A percentile compares a stretch with the other conserved stretches of the same genome.
Evolutionary conservation across 1,284 basidiomycete genomes (phyloP).

Genomic region (Omphalotus olearius): DNA sequence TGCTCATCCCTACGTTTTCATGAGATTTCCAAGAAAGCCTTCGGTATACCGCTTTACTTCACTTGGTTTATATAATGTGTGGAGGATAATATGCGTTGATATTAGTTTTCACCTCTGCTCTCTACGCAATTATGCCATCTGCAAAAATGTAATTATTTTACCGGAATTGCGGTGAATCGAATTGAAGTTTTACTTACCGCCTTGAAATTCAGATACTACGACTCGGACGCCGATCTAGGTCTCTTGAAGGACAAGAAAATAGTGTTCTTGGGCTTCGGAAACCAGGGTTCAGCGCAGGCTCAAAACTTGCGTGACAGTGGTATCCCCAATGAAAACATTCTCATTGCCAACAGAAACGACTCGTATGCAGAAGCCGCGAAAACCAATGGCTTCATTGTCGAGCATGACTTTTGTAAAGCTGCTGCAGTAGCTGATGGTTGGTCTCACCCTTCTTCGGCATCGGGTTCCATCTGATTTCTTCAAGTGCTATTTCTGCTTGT

Average conservation of each 20-base stretch:
- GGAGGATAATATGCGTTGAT: too few relatives aligned
- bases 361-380: conserved; percentile 54
- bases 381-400: conserved; percentile 52
- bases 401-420: conserved; percentile 54
- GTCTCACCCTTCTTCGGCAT: conserved; percentile 2
- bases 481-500: conserved; percentile 57
- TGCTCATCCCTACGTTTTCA: too few relatives aligned
- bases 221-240: conserved; percentile 51
- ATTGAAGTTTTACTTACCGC: too few relatives aligned
- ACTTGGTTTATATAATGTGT: too few relatives aligned
- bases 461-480: background rate
- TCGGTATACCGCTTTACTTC: too few relatives aligned
- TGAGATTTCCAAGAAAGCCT: too few relatives aligned
- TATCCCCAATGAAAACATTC: conserved; percentile 54
- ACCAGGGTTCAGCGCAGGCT: conserved; percentile 64
- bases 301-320: conserved; percentile 64
- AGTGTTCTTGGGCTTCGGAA: conserved; percentile 63
- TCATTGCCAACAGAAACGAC: conserved; percentile 57
- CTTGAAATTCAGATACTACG: conserved; percentile 45
- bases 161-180: too few relatives aligned
- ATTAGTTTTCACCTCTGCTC: too few relatives aligned
- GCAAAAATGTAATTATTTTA: too few relatives aligned
- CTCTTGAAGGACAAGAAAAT: conserved; percentile 48
- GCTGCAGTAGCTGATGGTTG: conserved; percentile 52
- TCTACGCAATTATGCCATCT: too few relatives aligned